Evolutionary conservation across 2,329 filamentous ascomycete species (phyloP), one percentile per base, ranked within the genome.

Genomic region (Venturia oleaginea): DNA sequence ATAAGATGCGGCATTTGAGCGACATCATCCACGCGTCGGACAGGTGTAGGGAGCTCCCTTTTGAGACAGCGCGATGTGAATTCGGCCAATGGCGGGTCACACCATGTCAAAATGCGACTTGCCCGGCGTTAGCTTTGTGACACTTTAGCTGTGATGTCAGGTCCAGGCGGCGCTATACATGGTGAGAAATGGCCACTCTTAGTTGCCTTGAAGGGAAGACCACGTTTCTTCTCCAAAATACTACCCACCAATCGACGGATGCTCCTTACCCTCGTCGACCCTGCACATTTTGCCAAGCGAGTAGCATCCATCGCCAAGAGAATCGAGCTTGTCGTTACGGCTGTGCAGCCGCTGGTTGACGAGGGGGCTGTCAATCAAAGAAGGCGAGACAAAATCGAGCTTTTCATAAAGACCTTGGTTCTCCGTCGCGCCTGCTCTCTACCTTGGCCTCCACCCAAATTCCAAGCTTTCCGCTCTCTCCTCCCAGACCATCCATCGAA

Each of bases 281-380:
- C 15, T 34, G 27, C 27, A 11, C 27, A n/a, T n/a, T 17, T 1
- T n/a, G 27, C 30, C 48, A 55, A 30, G 48, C 17, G 11, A 0
- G 13, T 13, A 22, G 24, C 30, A 32, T n/a, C 27, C 48, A 32
- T 55, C 27, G 48, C 48, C 51, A 57, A 57, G 51, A 8, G 17
- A 34, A 8, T 34, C 27, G 51, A 57, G 51, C 51, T 57, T 57
- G 51, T 57, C 51, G 51, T 57, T 57, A n/a, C 51, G 51, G 51
- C 51, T 57, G 51, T 57, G 51, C 30, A 19, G 43, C 42, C 51
- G 51, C 51, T 55, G 51, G 51, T 55, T 55, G 51, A 55, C 51
- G 51, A 55, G 48, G 48, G 48, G 48, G 48, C 48, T 19, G 48
- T 10, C 48, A 3, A 27, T 57, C 30, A 30, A 34, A 4, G 5